Evolutionary conservation across 352 stramenopile genomes (phyloP).

Genomic region (Phytophthora sojae): DNA sequence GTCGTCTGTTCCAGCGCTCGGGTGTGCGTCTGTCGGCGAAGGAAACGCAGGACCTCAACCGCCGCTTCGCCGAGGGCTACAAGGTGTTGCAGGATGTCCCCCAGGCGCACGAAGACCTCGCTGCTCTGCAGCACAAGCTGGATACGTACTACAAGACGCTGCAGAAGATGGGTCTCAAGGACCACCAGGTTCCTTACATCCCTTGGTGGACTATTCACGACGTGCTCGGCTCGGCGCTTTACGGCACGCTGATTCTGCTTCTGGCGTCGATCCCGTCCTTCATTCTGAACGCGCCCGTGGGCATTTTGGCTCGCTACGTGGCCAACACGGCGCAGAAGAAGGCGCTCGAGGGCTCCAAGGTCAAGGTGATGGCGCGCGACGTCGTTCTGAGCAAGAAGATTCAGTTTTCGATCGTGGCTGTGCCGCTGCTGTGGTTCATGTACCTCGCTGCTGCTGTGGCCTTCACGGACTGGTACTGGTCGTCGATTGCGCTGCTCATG

Average conservation of each 20-base stretch:
- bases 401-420: slow-evolving; percentile 91
- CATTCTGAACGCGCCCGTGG: slow-evolving; percentile 92
- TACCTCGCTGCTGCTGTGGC: slow-evolving; percentile 87
- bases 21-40: slow-evolving; percentile 87
- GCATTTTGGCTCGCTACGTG: slow-evolving; percentile 85
- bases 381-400: slow-evolving; percentile 95
- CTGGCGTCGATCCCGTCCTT: slow-evolving; percentile 93
- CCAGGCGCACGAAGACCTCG: slow-evolving; percentile 66
- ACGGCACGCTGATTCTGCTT: slow-evolving; percentile 84
- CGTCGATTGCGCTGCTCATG: slow-evolving; percentile 79
- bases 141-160: slow-evolving; percentile 89
- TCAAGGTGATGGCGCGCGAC: slow-evolving; percentile 92
- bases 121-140: slow-evolving; percentile 73
- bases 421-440: slow-evolving; percentile 88
- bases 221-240: slow-evolving; percentile 90
- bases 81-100: slow-evolving; percentile 83
- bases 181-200: slow-evolving; percentile 92
- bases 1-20: slow-evolving; percentile 94
- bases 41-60: slow-evolving; percentile 93
- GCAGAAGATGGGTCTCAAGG: slow-evolving; percentile 88
- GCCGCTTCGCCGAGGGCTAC: slow-evolving; percentile 91
- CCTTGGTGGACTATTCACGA: slow-evolving; percentile 90
- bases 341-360: slow-evolving; percentile 86
- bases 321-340: slow-evolving; percentile 83
- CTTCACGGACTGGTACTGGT: slow-evolving; percentile 90